Percentiles rank a stretch among this genome's conserved stretches.
Evolutionary conservation across 2,329 filamentous ascomycete species (phyloP).

Genomic region (Cladosporium sp.): DNA sequence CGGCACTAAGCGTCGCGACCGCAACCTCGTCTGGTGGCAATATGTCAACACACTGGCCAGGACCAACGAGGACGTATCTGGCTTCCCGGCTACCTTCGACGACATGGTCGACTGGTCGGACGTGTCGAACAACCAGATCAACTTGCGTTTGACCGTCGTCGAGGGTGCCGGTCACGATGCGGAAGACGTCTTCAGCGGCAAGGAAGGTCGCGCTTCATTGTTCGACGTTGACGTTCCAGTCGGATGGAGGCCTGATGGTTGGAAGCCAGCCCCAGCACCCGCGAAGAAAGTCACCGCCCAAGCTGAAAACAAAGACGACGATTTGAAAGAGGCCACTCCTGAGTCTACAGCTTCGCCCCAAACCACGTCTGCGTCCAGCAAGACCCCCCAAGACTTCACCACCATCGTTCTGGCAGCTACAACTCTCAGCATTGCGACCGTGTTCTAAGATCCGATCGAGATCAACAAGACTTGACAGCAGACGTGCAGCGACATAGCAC

Average conservation of each 20-base stretch:
- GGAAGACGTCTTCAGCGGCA: constrained; percentile 2
- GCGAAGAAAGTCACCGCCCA: neutral
- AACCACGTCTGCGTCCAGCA: neutral
- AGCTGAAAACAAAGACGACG: neutral
- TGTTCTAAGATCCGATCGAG: no score
- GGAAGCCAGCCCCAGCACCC: neutral
- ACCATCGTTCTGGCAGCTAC: neutral
- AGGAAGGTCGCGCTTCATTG: constrained; percentile 1
- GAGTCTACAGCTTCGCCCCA: neutral
- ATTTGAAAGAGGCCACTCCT: neutral
- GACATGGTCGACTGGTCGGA: constrained; percentile 1
- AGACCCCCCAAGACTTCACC: neutral
- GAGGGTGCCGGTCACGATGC: constrained; percentile 6
- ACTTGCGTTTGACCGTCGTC: constrained; percentile 4
- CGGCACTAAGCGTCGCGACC: constrained; percentile 7
- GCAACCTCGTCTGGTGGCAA: constrained; percentile 11
- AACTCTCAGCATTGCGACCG: no score
- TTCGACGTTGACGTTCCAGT: constrained; percentile 1
- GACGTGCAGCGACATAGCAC: neutral
- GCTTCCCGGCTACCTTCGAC: constrained; percentile 4
- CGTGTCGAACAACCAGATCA: constrained; percentile 8
- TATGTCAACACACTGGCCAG: constrained; percentile 8
- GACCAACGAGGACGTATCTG: constrained; percentile 2
- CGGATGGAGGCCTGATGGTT: constrained; percentile 10
- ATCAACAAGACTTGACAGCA: neutral